Conservation (phyloP, 2,329 filamentous ascomycete species). For the Fusarium sarcochroum region DNA sequence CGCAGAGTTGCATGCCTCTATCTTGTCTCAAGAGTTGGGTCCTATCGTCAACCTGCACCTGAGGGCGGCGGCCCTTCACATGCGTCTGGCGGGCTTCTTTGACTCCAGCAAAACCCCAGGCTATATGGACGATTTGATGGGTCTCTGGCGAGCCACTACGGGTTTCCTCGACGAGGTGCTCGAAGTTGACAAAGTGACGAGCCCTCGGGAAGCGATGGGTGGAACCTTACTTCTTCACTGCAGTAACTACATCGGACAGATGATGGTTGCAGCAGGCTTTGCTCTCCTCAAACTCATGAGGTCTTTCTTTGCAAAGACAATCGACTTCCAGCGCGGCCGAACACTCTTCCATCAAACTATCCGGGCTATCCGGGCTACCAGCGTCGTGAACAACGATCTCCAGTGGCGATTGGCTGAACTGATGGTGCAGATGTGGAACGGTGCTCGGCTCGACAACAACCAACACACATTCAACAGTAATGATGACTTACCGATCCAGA, state of each 20-base stretch:
- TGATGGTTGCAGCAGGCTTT: slow-evolving; percentile 86
- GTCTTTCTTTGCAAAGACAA: slow-evolving; percentile 80
- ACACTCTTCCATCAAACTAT: slow-evolving; percentile 80
- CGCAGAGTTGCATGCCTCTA: slow-evolving; percentile 72
- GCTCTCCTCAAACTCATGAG: slow-evolving; percentile 83
- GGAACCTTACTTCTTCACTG: slow-evolving; percentile 74
- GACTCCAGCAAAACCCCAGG: slow-evolving; percentile 79
- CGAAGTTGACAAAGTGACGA: slow-evolving; percentile 65
- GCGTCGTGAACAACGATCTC: slow-evolving; percentile 82
- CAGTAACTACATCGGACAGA: slow-evolving; percentile 85
- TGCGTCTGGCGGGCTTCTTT: slow-evolving; percentile 85
- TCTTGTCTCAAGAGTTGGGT: slow-evolving; percentile 70
- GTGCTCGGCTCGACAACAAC: slow-evolving; percentile 67
- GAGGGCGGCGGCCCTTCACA: slow-evolving; percentile 79
- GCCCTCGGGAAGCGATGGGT: slow-evolving; percentile 60
- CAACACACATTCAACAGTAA: slow-evolving; percentile 63
- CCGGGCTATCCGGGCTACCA: slow-evolving; percentile 77
- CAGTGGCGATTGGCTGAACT: slow-evolving; percentile 85
- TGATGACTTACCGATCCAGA: slow-evolving; percentile 63
- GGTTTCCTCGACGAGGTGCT: slow-evolving; percentile 77
- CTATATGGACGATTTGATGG: slow-evolving; percentile 81
- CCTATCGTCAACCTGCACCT: slow-evolving; percentile 76
- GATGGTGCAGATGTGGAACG: slow-evolving; percentile 91
- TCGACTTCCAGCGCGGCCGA: slow-evolving; percentile 77
- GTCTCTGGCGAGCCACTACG: slow-evolving; percentile 79